Percentiles rank a stretch among this genome's conserved stretches.
phyloP scores from a whole-genome alignment of 192 early-diverging fungal genomes.

The Coemansia sp. region DNA sequence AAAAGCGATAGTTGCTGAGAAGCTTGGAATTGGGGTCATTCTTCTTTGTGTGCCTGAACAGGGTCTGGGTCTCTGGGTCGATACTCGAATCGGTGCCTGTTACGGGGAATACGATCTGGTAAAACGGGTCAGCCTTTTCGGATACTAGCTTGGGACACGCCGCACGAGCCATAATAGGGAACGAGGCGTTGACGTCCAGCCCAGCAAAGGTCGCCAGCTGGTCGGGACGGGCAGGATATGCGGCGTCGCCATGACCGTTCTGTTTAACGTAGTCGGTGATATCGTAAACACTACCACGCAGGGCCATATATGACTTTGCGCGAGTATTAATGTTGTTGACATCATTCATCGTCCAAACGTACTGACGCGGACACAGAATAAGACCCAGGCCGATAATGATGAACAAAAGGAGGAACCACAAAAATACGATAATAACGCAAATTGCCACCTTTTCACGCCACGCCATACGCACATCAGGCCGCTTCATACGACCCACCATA shows the following conservation, averaged over 20 bases:
- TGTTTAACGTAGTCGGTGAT: constrained; percentile 57
- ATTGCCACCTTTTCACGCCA: constrained; percentile 94
- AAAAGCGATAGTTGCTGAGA: constrained; percentile 35
- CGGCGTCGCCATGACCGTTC: constrained; percentile 49
- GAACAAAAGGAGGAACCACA: constrained; percentile 81
- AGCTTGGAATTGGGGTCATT: constrained; percentile 24
- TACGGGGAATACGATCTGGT: constrained; percentile 25
- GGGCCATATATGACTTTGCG: constrained; percentile 61
- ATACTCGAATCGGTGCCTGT: constrained; percentile 9
- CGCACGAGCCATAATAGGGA: constrained; percentile 61
- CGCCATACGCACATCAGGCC: constrained; percentile 92
- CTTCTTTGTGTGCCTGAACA: constrained; percentile 25
- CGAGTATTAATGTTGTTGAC: constrained; percentile 57
- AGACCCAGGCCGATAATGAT: constrained; percentile 81
- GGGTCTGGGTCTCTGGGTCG: constrained; percentile 12
- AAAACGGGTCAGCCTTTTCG: constrained; percentile 23
- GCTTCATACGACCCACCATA: constrained; percentile 70
- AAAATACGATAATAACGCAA: constrained; percentile 82
- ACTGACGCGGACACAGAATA: constrained; percentile 71
- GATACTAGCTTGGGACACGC: constrained; percentile 60
- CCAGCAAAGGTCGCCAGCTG: constrained; percentile 52
- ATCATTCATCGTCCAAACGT: constrained; percentile 70
- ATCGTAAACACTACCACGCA: constrained; percentile 81
- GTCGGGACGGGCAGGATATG: constrained; percentile 13
- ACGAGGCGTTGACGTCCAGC: constrained; percentile 57